Evolutionary conservation across 805 yeast genomes (phyloP), one percentile per base, ranked within the genome.

Genomic region (Starmerella ratchasimensis): DNA sequence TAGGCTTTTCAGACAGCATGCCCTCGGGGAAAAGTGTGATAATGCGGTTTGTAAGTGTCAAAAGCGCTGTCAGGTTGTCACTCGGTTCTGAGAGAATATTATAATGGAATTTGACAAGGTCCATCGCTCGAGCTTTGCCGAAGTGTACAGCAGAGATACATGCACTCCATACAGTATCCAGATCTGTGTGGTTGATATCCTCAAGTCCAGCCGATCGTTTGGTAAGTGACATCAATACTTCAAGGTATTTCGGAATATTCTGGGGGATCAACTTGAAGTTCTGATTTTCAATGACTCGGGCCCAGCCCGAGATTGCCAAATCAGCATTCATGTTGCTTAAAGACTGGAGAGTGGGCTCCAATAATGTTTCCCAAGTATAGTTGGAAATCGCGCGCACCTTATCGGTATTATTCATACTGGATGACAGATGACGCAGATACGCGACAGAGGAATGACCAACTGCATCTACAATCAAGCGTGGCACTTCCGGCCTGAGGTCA

Each of bases 71-170:
- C n/a, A 15, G 14, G 10, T 8, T 9, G 13, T 11, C n/a, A 3
- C 22, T 4, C 9, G 23, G 35, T 22, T 32, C 31, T 3, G 35
- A 17, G 5, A 31, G 17, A 4, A 23, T n/a, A n/a, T 10, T 19
- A 16, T 31, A 37, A n/a, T 37, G 39, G n/a, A 31, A 25, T 11
- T 35, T 22, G 3, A 31, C 31, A 3, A 37, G 35, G 4, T 37
- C 36, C 39, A 37, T 37, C 3, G 28, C 32, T 17, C 17, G n/a
- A n/a, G n/a, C n/a, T n/a, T n/a, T n/a, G n/a, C n/a, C n/a, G n/a
- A n/a, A n/a, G n/a, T n/a, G n/a, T n/a, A n/a, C n/a, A n/a, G n/a
- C n/a, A n/a, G n/a, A n/a, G n/a, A n/a, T n/a, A n/a, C n/a, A n/a
- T n/a, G n/a, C n/a, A n/a, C n/a, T n/a, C n/a, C n/a, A n/a, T n/a